phyloP scores from a whole-genome alignment of 106 monocot species.

The Cymbidium sinense region DNA sequence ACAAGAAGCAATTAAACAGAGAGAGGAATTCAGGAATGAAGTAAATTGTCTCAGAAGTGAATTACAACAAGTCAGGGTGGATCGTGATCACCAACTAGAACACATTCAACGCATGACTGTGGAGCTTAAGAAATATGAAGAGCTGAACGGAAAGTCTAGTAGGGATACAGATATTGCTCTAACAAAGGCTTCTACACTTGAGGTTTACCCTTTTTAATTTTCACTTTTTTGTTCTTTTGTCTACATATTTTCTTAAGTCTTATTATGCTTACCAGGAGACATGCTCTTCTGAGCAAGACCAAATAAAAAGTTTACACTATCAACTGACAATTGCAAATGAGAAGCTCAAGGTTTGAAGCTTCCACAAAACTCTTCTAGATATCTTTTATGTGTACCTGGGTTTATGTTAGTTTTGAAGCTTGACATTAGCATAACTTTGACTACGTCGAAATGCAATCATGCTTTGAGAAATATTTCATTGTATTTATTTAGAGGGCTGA shows the following conservation, averaged over 20 bases:
- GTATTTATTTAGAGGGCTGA: constrained; percentile 47
- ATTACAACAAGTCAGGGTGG: constrained; percentile 65
- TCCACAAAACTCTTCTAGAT: background rate
- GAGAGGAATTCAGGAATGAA: constrained; percentile 57
- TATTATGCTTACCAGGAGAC: constrained; percentile 35
- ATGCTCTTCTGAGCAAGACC: constrained; percentile 44
- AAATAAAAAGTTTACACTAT: constrained; percentile 42
- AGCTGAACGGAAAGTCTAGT: constrained; percentile 14
- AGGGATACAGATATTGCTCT: constrained; percentile 17
- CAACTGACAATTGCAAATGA: constrained; percentile 54
- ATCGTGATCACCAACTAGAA: constrained; percentile 51
- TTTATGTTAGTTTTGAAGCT: background rate
- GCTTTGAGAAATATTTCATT: no score
- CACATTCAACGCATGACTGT: constrained; percentile 39
- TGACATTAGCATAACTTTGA: background rate
- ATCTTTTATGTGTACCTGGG: background rate
- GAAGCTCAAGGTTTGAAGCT: constrained; percentile 55
- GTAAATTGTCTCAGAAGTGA: constrained; percentile 51
- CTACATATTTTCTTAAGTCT: background rate
- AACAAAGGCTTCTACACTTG: constrained; percentile 28
- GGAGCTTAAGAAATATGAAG: constrained; percentile 24
- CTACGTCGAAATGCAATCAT: background rate
- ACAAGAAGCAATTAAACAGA: constrained; percentile 64
- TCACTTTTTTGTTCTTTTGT: background rate
- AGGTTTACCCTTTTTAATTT: constrained; percentile 23